Conservation (phyloP, 768 basidiomycete genomes). For the Lactarius psammicola region DNA sequence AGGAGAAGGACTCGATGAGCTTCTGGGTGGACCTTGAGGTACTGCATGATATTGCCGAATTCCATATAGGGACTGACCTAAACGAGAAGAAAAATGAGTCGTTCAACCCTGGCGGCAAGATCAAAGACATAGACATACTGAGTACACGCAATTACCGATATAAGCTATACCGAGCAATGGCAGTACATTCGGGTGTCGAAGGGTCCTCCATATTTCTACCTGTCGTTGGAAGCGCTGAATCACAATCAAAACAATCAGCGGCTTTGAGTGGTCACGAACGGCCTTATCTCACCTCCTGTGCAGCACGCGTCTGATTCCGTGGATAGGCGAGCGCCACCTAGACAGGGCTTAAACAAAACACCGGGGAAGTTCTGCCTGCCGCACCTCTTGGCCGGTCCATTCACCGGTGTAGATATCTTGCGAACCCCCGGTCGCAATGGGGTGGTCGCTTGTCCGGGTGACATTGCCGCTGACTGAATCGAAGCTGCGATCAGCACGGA, state of each 20-base stretch:
- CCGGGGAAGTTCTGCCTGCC: background rate
- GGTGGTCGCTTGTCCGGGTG: conserved; percentile 13
- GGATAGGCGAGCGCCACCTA: conserved; percentile 20
- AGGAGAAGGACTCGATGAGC: conserved; percentile 17
- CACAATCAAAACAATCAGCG: background rate
- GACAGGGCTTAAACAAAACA: background rate
- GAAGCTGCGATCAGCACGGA: background rate
- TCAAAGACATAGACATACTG: conserved; percentile 6
- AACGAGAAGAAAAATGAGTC: background rate
- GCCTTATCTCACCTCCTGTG: conserved; percentile 18
- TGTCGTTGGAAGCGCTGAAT: conserved; percentile 23
- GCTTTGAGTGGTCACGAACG: too few relatives aligned
- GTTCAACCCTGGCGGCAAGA: background rate
- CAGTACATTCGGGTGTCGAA: conserved; percentile 24
- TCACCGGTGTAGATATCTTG: conserved; percentile 27
- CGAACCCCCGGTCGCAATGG: conserved; percentile 21
- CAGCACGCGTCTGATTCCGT: conserved; percentile 16
- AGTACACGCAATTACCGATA: conserved; percentile 15
- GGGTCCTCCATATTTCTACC: conserved; percentile 27
- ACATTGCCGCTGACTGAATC: conserved; percentile 22
- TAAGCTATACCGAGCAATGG: conserved; percentile 23
- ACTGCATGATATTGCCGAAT: conserved; percentile 14
- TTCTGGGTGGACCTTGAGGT: conserved; percentile 11
- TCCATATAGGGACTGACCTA: conserved; percentile 24
- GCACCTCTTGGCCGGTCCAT: conserved; percentile 21